phyloP scores from a whole-genome alignment of 2,329 filamentous ascomycete species.

The Calonectria leucothoes region DNA sequence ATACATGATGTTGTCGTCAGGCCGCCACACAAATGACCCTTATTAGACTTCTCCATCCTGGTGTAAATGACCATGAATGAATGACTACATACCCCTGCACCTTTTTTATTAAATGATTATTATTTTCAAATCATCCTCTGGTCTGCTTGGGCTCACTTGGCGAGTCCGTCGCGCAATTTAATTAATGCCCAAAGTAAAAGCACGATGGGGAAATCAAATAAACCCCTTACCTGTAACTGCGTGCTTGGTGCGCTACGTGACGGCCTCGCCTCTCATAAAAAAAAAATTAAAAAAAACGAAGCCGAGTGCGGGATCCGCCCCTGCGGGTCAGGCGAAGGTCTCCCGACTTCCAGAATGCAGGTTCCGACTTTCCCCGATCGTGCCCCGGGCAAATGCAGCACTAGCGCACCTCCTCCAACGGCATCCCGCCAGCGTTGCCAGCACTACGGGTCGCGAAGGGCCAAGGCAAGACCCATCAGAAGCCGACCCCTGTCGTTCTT shows the following conservation, averaged over 20 bases:
- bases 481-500: slow-evolving; percentile 1
- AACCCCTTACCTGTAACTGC: slow-evolving; percentile 3
- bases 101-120: neutral
- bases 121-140: neutral
- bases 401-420: slow-evolving; percentile 34
- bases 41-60: slow-evolving; percentile 10
- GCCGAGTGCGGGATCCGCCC: slow-evolving; percentile 7
- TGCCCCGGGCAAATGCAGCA: slow-evolving; percentile 23
- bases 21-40: neutral
- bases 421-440: slow-evolving; percentile 35
- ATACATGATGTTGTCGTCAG: neutral
- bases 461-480: slow-evolving; percentile 1
- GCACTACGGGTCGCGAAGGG: slow-evolving; percentile 35
- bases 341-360: slow-evolving; percentile 39
- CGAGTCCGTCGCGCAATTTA: neutral
- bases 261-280: neutral
- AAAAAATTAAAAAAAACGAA: neutral
- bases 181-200: slow-evolving; percentile 3
- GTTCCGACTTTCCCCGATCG: slow-evolving; percentile 41
- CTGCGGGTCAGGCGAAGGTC: slow-evolving; percentile 37
- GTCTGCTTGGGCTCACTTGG: neutral
- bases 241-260: slow-evolving; percentile 3
- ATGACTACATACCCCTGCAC: slow-evolving; percentile 3
- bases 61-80: slow-evolving; percentile 1
- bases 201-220: neutral